These are phyloP conservation scores for Fusarium lateritium DNA, from an alignment of 2,329 filamentous ascomycete species.

Conservation along the genomic window DNA sequence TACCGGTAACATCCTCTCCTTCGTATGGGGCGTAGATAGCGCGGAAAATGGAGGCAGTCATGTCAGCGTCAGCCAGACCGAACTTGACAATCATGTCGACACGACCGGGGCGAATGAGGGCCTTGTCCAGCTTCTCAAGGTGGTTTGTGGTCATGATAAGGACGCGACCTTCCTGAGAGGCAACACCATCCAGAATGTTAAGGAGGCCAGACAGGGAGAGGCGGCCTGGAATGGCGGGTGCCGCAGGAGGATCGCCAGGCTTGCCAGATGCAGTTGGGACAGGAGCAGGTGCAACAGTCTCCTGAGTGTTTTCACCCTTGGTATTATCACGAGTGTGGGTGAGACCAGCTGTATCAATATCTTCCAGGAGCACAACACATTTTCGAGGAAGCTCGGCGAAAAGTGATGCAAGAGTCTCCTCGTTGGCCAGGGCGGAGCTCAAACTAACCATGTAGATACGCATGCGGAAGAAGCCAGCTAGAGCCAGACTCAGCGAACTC, in stretches of 20 bases:
- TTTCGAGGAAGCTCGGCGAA: slow-evolving; percentile 77
- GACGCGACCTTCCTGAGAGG: slow-evolving; percentile 74
- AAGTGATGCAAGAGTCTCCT: slow-evolving; percentile 74
- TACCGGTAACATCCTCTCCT: slow-evolving; percentile 40
- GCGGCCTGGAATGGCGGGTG: slow-evolving; percentile 47
- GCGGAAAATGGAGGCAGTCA: slow-evolving; percentile 69
- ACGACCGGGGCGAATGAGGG: slow-evolving; percentile 73
- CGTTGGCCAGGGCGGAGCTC: slow-evolving; percentile 72
- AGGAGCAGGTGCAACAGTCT: slow-evolving; percentile 39
- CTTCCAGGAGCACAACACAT: slow-evolving; percentile 82
- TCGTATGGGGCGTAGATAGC: slow-evolving; percentile 71
- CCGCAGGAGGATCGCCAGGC: slow-evolving; percentile 10
- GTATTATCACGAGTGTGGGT: slow-evolving; percentile 69
- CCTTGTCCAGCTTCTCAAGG: slow-evolving; percentile 72
- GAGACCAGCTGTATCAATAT: slow-evolving; percentile 81
- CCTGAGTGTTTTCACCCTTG: slow-evolving; percentile 47
- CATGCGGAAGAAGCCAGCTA: slow-evolving; percentile 79
- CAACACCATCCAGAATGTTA: slow-evolving; percentile 84
- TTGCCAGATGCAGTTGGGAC: slow-evolving; percentile 16
- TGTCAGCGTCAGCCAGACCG: slow-evolving; percentile 66
- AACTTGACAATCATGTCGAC: slow-evolving; percentile 74
- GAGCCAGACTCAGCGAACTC: slow-evolving; percentile 77
- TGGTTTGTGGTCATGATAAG: slow-evolving; percentile 78
- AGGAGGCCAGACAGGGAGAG: slow-evolving; percentile 83
- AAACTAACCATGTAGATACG: slow-evolving; percentile 81